Conservation (phyloP, 345 rosid species). For the Sisymbrium irio region DNA sequence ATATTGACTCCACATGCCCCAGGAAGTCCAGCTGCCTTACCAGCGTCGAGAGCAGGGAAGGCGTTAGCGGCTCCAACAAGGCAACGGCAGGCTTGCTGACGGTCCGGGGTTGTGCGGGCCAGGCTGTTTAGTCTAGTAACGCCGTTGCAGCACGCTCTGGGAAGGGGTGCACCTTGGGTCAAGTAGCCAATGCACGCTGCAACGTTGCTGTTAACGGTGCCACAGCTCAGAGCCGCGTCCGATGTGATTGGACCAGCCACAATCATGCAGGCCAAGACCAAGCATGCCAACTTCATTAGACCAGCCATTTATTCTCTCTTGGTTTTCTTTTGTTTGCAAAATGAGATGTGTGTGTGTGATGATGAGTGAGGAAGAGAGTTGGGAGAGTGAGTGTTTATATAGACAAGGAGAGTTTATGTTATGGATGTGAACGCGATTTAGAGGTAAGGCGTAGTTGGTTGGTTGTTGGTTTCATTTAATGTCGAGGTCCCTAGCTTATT, state of each 20-base stretch:
- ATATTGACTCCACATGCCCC: neutral
- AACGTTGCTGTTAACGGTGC: slow-evolving; percentile 8
- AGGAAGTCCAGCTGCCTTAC: slow-evolving; percentile 11
- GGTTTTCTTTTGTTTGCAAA: neutral
- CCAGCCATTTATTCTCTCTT: slow-evolving; percentile 7
- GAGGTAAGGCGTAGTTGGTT: slow-evolving; percentile 12
- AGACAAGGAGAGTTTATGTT: neutral
- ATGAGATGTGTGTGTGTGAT: neutral
- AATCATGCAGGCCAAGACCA: slow-evolving; percentile 19
- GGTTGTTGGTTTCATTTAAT: slow-evolving; percentile 25
- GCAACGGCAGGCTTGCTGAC: slow-evolving; percentile 33
- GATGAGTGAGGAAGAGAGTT: neutral
- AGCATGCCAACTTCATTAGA: slow-evolving; percentile 10
- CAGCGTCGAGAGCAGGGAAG: neutral
- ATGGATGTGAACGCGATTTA: neutral
- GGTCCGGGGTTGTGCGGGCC: slow-evolving; percentile 26
- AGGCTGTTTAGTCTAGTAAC: neutral
- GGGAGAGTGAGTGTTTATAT: slow-evolving; percentile 11
- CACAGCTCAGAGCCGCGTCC: slow-evolving; percentile 35
- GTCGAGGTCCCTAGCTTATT: neutral
- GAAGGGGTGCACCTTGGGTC: neutral
- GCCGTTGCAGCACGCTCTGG: slow-evolving; percentile 11
- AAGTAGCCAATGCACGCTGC: slow-evolving; percentile 20
- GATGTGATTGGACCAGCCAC: slow-evolving; percentile 14
- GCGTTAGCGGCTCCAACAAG: slow-evolving; percentile 5